Evolutionary conservation across 306 rosid species (phyloP), one percentile per base, ranked within the genome.

Genomic region (Quercus berberidifolia): DNA sequence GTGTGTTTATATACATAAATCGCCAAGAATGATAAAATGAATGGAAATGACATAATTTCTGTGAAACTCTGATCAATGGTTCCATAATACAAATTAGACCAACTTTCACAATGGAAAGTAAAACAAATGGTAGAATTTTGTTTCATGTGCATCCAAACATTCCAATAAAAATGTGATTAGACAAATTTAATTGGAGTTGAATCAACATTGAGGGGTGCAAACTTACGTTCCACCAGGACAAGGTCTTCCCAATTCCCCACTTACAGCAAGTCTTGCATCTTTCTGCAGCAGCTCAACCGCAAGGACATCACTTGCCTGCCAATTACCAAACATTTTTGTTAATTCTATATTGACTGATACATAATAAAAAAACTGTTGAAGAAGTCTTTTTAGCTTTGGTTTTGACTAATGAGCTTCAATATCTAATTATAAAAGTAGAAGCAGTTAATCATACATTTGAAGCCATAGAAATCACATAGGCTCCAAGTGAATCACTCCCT

Each of bases 381-480:
- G 4, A 12, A 59, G 12, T 59, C 31, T 59, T 59, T 9, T 59
- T 65, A 77, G 23, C 4, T 28, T 31, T 26, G 72, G 64, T 79
- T 71, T 41, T 28, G 6, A 75, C 20, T 49, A 75, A 35, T n/a
- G 57, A 51, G 26, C 41, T 64, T 72, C 23, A 10, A 75, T 26
- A 30, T 75, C 55, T 71, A 80, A 68, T 80, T 68, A 76, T 14
- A 69, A 69, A 41, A 70, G 62, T 18, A 72, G 74, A 26, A 68
- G 80, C 23, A 82, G 56, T 55, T 51, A 70, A 56, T 64, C 91
- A 71, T 89, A 94, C 97, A 74, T 87, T 87, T 62, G 98, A 89
- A 49, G 98, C 98, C 98, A 94, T 94, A 49, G 98, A 94, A 76
- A 94, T 94, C 89, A 94, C 97, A 80, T 94, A 94, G 46, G 97